Evolutionary conservation across 192 early-diverging fungal genomes (phyloP).

Genomic region (Podila clonocystis): DNA sequence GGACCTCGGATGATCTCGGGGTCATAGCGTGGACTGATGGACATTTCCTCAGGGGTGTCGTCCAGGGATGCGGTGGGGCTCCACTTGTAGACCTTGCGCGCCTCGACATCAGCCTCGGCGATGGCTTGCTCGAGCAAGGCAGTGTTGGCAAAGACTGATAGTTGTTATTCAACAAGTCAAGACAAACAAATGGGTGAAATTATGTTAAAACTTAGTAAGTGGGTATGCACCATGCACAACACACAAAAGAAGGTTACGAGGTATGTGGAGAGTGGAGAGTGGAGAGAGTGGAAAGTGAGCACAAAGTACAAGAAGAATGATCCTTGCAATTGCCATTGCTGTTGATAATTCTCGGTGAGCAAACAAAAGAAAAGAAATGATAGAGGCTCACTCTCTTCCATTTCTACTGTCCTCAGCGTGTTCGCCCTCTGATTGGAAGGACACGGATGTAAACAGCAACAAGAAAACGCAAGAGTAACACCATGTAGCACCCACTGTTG

Average conservation of each 20-base stretch:
- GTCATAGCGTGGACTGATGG: conserved; percentile 20
- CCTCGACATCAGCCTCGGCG: conserved; percentile 22
- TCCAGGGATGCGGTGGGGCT: conserved; percentile 17
- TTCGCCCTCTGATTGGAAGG: too few relatives aligned
- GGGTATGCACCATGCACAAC: not conserved
- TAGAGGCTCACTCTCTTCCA: too few relatives aligned
- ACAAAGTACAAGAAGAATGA: not conserved
- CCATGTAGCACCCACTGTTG: not conserved
- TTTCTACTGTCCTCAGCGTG: too few relatives aligned
- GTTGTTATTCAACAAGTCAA: not conserved
- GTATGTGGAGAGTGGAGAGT: too few relatives aligned
- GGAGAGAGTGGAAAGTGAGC: not conserved
- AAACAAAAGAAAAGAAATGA: too few relatives aligned
- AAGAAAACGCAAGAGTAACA: too few relatives aligned
- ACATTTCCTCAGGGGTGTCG: conserved; percentile 41
- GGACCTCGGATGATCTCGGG: conserved; percentile 31
- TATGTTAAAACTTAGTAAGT: not conserved
- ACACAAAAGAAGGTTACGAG: too few relatives aligned
- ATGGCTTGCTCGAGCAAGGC: conserved; percentile 43
- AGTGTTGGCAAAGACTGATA: conserved; percentile 37
- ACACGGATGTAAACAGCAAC: too few relatives aligned
- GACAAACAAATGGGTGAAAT: conserved; percentile 3
- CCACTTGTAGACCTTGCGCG: conserved; percentile 21
- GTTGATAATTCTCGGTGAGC: not conserved
- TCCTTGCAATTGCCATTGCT: not conserved